Evolutionary conservation across 805 yeast genomes (phyloP).

Genomic region (Lachancea waltii): DNA sequence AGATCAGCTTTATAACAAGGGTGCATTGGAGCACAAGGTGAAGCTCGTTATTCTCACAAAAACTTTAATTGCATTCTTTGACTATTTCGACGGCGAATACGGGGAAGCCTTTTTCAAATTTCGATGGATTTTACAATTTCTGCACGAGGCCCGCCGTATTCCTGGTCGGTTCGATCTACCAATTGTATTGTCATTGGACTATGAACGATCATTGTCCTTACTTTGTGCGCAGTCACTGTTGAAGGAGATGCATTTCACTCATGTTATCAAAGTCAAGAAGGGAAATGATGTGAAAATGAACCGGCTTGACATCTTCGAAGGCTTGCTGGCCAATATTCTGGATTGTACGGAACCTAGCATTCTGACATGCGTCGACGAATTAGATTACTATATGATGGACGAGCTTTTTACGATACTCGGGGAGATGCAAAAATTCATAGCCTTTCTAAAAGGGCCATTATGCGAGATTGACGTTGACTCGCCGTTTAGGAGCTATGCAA

Average conservation of each 20-base stretch:
- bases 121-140: conserved; percentile 21
- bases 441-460: conserved; percentile 15
- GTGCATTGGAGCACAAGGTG: conserved; percentile 3
- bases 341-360: conserved; percentile 14
- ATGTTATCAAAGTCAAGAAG: neutral
- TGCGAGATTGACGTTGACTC: conserved; percentile 13
- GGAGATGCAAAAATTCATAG: conserved; percentile 14
- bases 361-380: conserved; percentile 11
- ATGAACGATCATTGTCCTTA: conserved; percentile 13
- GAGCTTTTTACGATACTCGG: conserved; percentile 18
- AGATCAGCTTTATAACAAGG: conserved; percentile 5
- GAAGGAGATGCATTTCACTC: conserved; percentile 2
- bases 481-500: conserved; percentile 7
- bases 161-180: conserved; percentile 1
- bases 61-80: conserved; percentile 7
- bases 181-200: conserved; percentile 7
- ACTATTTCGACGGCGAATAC: conserved; percentile 13
- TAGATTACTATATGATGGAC: conserved; percentile 10
- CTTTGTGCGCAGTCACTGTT: conserved; percentile 14
- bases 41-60: conserved; percentile 6
- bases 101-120: conserved; percentile 14
- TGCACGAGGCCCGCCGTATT: conserved; percentile 12
- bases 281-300: conserved; percentile 7
- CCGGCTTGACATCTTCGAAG: conserved; percentile 13
- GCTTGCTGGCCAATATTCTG: conserved; percentile 12